Evolutionary conservation across 768 basidiomycete species (phyloP), one percentile per base, ranked within the genome.

Genomic region (Boletus huronensis): DNA sequence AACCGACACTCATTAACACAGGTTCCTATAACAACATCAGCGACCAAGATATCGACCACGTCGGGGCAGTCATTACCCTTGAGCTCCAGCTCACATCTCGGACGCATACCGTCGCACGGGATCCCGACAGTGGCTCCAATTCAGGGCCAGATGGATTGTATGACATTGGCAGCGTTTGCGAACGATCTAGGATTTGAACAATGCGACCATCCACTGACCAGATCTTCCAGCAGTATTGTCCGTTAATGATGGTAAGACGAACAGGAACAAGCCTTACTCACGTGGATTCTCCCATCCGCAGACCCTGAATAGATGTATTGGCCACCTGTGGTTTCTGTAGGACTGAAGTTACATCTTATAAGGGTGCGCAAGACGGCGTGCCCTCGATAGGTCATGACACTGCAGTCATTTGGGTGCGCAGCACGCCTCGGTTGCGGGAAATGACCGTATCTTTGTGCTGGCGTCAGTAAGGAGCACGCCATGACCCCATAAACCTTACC

Each of bases 51-150:
- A 23, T 48, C 36, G 38, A 38, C 36, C n/a, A 21, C 9, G 19
- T 10, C 29, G 26, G 25, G 16, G 34, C 16, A 10, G 36, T n/a
- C 19, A 55, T 63, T 69, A 88, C 88, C 77, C 82, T 82, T 31
- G 89, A 84, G 69, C 93, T 93, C 97, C 97, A 99, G 66, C 89
- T 89, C 57, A 98, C 93, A 66, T 98, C 96, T 40, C 96, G 84
- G 4, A 98, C 94, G 58, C 88, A 90, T 25, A 77, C 75, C 11
- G 64, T 64, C 47, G 62, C 54, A 41, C 69, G 67, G 55, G 64
- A 40, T n/a, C 72, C 66, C 1, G 43, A 32, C 19, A 65, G 60
- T 19, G 70, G 54, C 9, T 67, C 66, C 1, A 72, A 71, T 54
- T 88, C 85, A 9, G 78, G 73, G 0, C 76, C 86, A 16, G 89